Percentiles rank a stretch among this genome's conserved stretches.
Evolutionary conservation across 305 asterid genomes (phyloP).

Genomic region (Solanum hybrid): DNA sequence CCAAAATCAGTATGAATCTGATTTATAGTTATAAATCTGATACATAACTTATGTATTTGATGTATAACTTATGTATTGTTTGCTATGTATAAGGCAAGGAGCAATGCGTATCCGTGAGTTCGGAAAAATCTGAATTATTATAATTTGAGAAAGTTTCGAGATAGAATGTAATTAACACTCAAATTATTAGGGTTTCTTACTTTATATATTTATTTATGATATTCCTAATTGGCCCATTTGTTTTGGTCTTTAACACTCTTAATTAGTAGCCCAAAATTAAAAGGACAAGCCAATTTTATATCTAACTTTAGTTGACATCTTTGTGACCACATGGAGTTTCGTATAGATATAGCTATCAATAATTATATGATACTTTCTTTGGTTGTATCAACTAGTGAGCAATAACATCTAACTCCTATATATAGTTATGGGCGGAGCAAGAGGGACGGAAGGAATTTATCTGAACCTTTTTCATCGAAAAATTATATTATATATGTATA

Average conservation of each 20-base stretch:
- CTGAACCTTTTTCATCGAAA: not conserved
- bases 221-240: not conserved
- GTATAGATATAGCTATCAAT: not conserved
- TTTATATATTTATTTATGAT: not conserved
- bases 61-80: not conserved
- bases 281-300: not conserved
- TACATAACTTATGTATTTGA: not conserved
- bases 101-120: not conserved
- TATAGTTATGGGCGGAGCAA: not conserved
- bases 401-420: not conserved
- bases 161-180: no score
- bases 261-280: not conserved
- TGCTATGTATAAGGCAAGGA: not conserved
- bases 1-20: not conserved
- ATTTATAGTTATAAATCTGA: not conserved
- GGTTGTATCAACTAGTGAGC: not conserved
- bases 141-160: no score
- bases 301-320: not conserved
- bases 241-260: not conserved
- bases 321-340: not conserved
- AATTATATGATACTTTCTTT: not conserved
- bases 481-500: not conserved
- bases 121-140: no score
- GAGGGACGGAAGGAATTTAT: not conserved
- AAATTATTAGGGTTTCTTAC: no score